phyloP scores from a whole-genome alignment of 352 stramenopile species.

The Phytophthora palmivora region DNA sequence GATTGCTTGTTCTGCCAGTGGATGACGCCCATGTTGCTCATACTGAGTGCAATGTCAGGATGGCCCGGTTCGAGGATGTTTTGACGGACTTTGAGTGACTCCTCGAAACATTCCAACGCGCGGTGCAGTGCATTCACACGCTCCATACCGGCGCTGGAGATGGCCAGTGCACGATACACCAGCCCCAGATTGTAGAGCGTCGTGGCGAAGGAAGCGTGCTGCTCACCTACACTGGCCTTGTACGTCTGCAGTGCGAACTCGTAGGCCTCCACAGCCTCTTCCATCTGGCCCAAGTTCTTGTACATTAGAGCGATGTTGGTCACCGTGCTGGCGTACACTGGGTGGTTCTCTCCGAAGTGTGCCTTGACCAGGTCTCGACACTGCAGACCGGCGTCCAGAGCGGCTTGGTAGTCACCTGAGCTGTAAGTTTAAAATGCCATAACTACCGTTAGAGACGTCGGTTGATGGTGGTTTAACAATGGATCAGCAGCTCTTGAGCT shows the following conservation, averaged over 20 bases:
- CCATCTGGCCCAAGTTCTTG: conserved; percentile 82
- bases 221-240: conserved; percentile 82
- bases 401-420: conserved; percentile 67
- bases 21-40: conserved; percentile 86
- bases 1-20: conserved; percentile 86
- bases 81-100: conserved; percentile 77
- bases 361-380: conserved; percentile 76
- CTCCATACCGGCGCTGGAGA: conserved; percentile 72
- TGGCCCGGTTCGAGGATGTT: conserved; percentile 76
- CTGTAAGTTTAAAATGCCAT: conserved; percentile 37
- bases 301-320: conserved; percentile 91
- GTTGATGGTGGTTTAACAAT: neutral
- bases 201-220: conserved; percentile 85
- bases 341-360: conserved; percentile 82
- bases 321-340: conserved; percentile 85
- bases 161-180: conserved; percentile 70
- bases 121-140: conserved; percentile 68
- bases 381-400: conserved; percentile 67
- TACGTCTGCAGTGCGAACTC: conserved; percentile 83
- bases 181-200: conserved; percentile 86
- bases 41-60: conserved; percentile 79
- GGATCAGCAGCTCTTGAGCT: neutral
- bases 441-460: conserved; percentile 33
- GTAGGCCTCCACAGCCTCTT: conserved; percentile 83
- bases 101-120: conserved; percentile 80